A percentile compares a stretch with the other conserved stretches of the same genome.
These are phyloP conservation scores for Vanrija sp. DNA, from an alignment of 1,284 basidiomycete species.

Conservation along the genomic window DNA sequence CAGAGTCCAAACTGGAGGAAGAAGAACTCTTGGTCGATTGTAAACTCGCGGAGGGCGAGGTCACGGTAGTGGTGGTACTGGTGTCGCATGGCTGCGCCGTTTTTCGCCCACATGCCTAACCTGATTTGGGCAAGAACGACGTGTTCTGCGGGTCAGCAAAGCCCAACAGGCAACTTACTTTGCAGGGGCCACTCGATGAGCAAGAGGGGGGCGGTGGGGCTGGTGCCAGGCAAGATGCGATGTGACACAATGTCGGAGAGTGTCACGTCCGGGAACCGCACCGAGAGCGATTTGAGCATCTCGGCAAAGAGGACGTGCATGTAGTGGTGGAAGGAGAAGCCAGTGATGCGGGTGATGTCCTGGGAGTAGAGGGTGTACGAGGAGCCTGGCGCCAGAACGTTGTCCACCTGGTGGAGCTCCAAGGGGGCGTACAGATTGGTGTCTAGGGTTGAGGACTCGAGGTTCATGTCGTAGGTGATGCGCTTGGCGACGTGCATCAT, in stretches of 20 bases:
- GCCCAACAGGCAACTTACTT: constrained; percentile 55
- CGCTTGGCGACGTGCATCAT: constrained; percentile 67
- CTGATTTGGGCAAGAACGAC: constrained; percentile 82
- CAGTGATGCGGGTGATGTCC: constrained; percentile 57
- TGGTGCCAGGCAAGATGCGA: constrained; percentile 8
- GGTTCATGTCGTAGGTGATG: constrained; percentile 60
- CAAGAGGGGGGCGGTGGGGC: constrained; percentile 42
- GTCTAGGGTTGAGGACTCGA: constrained; percentile 55
- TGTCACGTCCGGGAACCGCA: not conserved
- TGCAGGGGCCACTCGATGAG: constrained; percentile 80
- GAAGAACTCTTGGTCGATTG: constrained; percentile 95
- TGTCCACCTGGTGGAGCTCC: constrained; percentile 55
- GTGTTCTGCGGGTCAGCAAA: constrained; percentile 22
- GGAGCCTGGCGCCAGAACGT: constrained; percentile 22
- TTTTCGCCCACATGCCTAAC: constrained; percentile 94
- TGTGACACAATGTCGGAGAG: constrained; percentile 20
- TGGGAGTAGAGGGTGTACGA: constrained; percentile 58
- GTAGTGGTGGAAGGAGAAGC: constrained; percentile 77
- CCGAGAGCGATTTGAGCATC: constrained; percentile 60
- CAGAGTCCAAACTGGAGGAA: constrained; percentile 81
- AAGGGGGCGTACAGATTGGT: constrained; percentile 61
- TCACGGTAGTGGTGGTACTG: constrained; percentile 97
- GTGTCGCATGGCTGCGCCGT: constrained; percentile 90
- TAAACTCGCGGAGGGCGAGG: constrained; percentile 89
- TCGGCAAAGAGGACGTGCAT: constrained; percentile 90